Percentiles rank a stretch among this genome's conserved stretches.
Conservation (phyloP, 305 asterid genomes). For the Fraxinus paxiana region DNA sequence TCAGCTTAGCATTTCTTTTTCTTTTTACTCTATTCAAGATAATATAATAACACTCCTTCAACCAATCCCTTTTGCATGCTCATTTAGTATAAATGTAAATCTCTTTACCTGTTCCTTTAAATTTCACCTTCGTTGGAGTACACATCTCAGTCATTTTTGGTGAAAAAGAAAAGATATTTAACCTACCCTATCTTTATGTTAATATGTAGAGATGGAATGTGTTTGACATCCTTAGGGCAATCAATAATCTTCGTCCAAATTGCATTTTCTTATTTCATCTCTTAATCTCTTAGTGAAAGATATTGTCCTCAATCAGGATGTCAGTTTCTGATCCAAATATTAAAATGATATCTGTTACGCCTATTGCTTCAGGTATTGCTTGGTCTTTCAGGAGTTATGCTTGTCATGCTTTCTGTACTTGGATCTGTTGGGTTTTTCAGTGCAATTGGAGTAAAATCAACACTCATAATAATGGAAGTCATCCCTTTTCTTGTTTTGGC, state of each 20-base stretch:
- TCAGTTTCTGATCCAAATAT: slow-evolving; percentile 1
- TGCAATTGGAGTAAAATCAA: slow-evolving; percentile 87
- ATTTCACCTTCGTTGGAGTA: neutral
- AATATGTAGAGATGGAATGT: neutral
- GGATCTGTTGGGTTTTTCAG: slow-evolving; percentile 95
- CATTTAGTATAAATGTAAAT: neutral
- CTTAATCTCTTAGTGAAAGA: neutral
- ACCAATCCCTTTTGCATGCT: neutral
- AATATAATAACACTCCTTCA: neutral
- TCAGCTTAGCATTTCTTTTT: neutral
- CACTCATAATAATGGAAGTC: slow-evolving; percentile 99
- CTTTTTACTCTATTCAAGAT: neutral
- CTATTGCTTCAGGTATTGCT: slow-evolving; percentile 61
- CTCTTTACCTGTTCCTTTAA: neutral
- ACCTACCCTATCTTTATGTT: neutral
- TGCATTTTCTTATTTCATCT: neutral
- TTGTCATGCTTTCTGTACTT: slow-evolving; percentile 95
- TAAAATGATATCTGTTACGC: neutral
- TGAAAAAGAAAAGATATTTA: neutral
- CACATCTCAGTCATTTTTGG: neutral
- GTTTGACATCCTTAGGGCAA: neutral
- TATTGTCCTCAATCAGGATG: neutral
- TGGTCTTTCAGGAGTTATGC: slow-evolving; percentile 90
- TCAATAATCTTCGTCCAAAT: neutral
- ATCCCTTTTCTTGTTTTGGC: slow-evolving; percentile 99